Percentiles rank a stretch among this genome's conserved stretches.
These are phyloP conservation scores for Bimuria novae-zelandiae DNA, from an alignment of 2,329 filamentous ascomycete species.

Conservation along the genomic window DNA sequence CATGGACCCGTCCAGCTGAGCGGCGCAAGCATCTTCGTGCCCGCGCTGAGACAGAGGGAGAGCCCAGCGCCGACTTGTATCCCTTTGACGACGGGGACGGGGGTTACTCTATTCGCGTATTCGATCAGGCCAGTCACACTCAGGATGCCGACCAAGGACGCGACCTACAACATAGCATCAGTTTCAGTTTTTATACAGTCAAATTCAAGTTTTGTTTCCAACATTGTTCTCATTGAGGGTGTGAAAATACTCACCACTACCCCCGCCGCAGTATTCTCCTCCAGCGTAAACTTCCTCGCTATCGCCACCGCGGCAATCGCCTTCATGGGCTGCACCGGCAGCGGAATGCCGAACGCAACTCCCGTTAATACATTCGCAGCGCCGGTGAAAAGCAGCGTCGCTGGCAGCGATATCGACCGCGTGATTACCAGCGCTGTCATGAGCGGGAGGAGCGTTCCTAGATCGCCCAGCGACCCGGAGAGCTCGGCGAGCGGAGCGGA, in stretches of 20 bases:
- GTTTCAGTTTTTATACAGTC: too few relatives aligned
- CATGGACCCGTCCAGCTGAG: slow-evolving; percentile 70
- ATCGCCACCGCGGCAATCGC: slow-evolving; percentile 93
- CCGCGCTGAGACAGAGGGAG: slow-evolving; percentile 78
- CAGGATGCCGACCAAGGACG: slow-evolving; percentile 72
- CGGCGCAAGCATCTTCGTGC: slow-evolving; percentile 65
- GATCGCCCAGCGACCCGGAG: slow-evolving; percentile 84
- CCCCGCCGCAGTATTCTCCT: slow-evolving; percentile 80
- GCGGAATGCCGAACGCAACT: slow-evolving; percentile 79
- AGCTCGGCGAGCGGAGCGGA: slow-evolving; percentile 71
- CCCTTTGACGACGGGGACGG: slow-evolving; percentile 87
- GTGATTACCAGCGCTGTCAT: slow-evolving; percentile 84
- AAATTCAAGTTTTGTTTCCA: too few relatives aligned
- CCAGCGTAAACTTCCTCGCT: slow-evolving; percentile 65
- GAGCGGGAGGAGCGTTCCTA: slow-evolving; percentile 87
- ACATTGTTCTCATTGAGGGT: too few relatives aligned
- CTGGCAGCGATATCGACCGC: slow-evolving; percentile 77
- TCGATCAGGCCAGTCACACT: slow-evolving; percentile 78
- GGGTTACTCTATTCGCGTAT: slow-evolving; percentile 74
- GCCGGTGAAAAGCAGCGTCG: slow-evolving; percentile 87
- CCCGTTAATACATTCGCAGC: slow-evolving; percentile 86
- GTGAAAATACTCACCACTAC: slow-evolving; percentile 73
- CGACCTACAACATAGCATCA: slow-evolving; percentile 29
- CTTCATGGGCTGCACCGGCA: slow-evolving; percentile 89
- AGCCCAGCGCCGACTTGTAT: slow-evolving; percentile 93